Evolutionary conservation across 2,329 filamentous ascomycete genomes (phyloP), one percentile per base, ranked within the genome.

Genomic region (Neopestalotiopsis clavispora): DNA sequence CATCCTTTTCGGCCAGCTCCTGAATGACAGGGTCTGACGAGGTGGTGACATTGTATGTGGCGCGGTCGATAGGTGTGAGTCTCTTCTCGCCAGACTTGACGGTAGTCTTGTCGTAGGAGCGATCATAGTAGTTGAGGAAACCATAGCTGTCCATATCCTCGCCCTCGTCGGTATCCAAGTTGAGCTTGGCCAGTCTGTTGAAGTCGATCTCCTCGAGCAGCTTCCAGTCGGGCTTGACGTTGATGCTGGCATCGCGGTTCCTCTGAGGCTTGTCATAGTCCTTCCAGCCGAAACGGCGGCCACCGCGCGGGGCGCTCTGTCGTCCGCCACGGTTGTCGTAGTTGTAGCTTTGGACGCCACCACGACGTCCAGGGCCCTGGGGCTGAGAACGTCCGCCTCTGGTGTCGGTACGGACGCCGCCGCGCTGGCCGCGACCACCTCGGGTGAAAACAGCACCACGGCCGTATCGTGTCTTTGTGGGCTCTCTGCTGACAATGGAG

Each of bases 171-270:
- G 94, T 91, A 77, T 98, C 96, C 71, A 99, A 89, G 84, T 98
- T 99, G 77, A 99, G 89, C 89, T 99, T 99, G 75, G 90, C 88
- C 75, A 99, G 89, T 74, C 96, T 92, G 85, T 94, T 95, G 85
- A 97, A 99, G 83, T 99, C 96, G 80, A 99, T 98, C 87, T 99
- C 96, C 85, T 99, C 96, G 77, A 98, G 86, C 84, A 99, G 89
- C 78, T 90, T 89, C 96, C 96, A 99, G 80, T 98, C 95, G 28
- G 95, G 90, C 84, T 97, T 97, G 83, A 98, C 94, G 84, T 95
- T 95, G 79, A 99, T 94, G 45, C 94, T 97, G 12, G 95, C 93
- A 84, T 99, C 96, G 70, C 96, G 93, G 84, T 97, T 98, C 78
- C 96, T 92, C 81, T 95, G 90, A 70, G 96, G 96, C 90, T 98